Conservation (phyloP, 2,329 filamentous ascomycete species). For the Penicillium decumbens region DNA sequence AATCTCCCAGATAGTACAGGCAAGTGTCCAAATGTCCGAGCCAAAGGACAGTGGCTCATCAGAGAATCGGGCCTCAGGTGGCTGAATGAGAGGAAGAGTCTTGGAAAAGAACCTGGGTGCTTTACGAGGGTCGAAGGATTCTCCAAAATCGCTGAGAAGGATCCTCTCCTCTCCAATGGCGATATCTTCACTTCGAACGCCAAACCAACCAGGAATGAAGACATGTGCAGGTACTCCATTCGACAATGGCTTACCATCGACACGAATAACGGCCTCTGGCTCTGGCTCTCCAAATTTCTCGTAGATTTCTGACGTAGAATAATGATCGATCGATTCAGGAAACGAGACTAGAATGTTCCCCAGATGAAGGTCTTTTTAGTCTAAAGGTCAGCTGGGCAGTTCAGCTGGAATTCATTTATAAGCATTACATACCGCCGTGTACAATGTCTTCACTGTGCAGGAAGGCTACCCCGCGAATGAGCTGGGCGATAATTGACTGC, state of each 20-base stretch:
- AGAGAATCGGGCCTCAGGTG: constrained; percentile 36
- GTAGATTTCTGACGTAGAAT: constrained; percentile 20
- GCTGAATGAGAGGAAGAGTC: constrained; percentile 26
- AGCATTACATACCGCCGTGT: too few relatives aligned
- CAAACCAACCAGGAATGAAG: constrained; percentile 13
- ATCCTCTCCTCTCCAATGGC: constrained; percentile 18
- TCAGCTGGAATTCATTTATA: too few relatives aligned
- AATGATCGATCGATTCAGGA: constrained; percentile 17
- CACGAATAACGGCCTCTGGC: constrained; percentile 20
- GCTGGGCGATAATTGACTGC: too few relatives aligned
- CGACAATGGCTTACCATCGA: constrained; percentile 19
- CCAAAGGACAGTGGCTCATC: constrained; percentile 31
- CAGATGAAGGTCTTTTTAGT: constrained; percentile 19
- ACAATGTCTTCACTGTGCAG: too few relatives aligned
- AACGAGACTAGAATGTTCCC: constrained; percentile 24
- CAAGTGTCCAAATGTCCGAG: constrained; percentile 40
- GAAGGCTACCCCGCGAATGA: too few relatives aligned
- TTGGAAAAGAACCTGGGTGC: constrained; percentile 14
- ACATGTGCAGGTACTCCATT: constrained; percentile 17
- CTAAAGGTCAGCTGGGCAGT: background rate
- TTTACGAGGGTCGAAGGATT: constrained; percentile 22
- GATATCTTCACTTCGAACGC: constrained; percentile 15
- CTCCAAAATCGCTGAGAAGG: constrained; percentile 27
- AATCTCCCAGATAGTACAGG: constrained; percentile 37
- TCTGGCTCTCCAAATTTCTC: constrained; percentile 21